Base-by-base conservation (phyloP, 495 filamentous ascomycete genomes). In the Cercophora sp. region DNA sequence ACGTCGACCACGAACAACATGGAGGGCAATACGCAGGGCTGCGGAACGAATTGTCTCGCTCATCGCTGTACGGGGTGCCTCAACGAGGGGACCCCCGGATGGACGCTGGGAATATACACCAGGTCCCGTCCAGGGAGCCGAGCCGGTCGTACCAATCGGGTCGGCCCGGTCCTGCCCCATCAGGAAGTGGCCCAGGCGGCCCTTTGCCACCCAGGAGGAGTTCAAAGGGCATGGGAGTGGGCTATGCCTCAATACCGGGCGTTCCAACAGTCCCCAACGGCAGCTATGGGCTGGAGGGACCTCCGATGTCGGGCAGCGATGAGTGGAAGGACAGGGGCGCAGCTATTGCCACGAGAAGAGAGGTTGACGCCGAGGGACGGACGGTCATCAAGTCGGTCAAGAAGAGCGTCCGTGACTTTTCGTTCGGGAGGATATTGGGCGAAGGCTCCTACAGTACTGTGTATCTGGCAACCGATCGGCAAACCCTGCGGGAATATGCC, bases 401-500 rank as follows among this genome's bases (percentile, higher is more conserved):
- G 74, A 97, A 97, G 68, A 93, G 94, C 9, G 93, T 97, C 8
- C 87, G 91, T 52, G 94, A 99, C 73, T 99, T 99, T 67, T 85
- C 84, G 34, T 99, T 99, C 70, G 91, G 91, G 6, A 80, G 89
- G 46, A 86, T 91, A 19, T 76, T 99, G 8, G 94, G 94, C 27
- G 94, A 99, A 68, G 94, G 94, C 8, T 97, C 94, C 4, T 99
- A 99, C 76, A 96, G 92, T 67, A 97, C 91, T 13, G 94, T 99
- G 43, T 82, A 93, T 48, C 82, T 93, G 36, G 94, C 92, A 39
- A 97, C 94, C 4, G 94, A 99, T 62, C 83, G 94, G 42, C 91
- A 96, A 68, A 97, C 90, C 0, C 72, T 94, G 39, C 93, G 94
- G 55, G 94, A 99, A 67, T 97, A 96, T 64, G 94, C 94, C 23